phyloP scores from a whole-genome alignment of 139 green algal species.

The Chlamydomonas sp. region DNA sequence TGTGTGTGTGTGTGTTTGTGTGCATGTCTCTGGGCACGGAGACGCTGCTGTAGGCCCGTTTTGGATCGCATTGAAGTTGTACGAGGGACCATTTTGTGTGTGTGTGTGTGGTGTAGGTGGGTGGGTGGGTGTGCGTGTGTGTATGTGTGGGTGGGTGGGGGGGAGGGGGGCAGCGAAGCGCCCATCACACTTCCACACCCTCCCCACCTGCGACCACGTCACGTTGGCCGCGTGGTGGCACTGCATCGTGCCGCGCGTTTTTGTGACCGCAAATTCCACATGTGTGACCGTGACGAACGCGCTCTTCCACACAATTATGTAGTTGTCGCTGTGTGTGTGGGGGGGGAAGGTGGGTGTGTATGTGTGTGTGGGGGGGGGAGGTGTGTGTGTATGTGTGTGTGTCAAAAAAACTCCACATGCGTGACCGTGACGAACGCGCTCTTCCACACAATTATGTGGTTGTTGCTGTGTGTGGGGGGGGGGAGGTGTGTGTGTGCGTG shows the following conservation, averaged over 20 bases:
- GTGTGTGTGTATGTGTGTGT: too few relatives aligned
- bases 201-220: slow-evolving; percentile 3
- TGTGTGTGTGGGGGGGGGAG: too few relatives aligned
- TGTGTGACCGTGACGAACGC: too few relatives aligned
- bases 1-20: background rate
- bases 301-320: background rate
- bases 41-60: background rate
- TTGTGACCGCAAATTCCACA: too few relatives aligned
- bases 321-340: background rate
- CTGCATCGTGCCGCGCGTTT: background rate
- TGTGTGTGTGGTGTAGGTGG: background rate
- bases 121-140: too few relatives aligned
- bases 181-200: slow-evolving; percentile 2
- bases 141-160: too few relatives aligned
- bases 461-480: too few relatives aligned
- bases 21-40: background rate
- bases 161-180: background rate
- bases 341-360: background rate
- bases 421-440: slow-evolving; percentile 13
- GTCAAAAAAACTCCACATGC: background rate
- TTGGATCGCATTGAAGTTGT: background rate
- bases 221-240: slow-evolving; percentile 12
- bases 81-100: background rate
- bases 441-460: background rate
- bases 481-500: too few relatives aligned